phyloP scores from a whole-genome alignment of 805 yeast species.

The Candida boidinii region DNA sequence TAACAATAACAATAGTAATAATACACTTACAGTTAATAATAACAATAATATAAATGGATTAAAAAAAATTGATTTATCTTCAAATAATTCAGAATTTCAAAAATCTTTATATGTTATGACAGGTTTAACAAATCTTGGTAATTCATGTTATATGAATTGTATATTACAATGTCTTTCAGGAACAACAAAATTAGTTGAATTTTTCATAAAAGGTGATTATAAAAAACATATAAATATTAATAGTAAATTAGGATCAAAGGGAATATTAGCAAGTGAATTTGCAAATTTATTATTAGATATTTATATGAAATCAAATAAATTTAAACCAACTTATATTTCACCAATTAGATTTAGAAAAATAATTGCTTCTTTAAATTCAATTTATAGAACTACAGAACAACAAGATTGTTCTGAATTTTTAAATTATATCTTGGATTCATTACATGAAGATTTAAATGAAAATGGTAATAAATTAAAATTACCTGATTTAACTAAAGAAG shows the following conservation, averaged over 20 bases:
- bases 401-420: slow-evolving; percentile 84
- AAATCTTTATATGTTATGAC: slow-evolving; percentile 37
- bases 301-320: slow-evolving; percentile 28
- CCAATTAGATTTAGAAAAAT: slow-evolving; percentile 61
- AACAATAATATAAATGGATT: slow-evolving; percentile 2
- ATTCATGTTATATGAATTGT: slow-evolving; percentile 91
- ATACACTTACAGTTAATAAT: not conserved
- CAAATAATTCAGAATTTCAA: slow-evolving; percentile 9
- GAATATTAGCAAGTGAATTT: slow-evolving; percentile 63
- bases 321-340: slow-evolving; percentile 29
- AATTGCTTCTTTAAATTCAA: slow-evolving; percentile 56
- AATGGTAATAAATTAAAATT: slow-evolving; percentile 46
- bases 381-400: slow-evolving; percentile 62
- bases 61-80: too few relatives aligned
- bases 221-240: slow-evolving; percentile 60
- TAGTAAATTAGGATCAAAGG: slow-evolving; percentile 74
- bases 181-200: slow-evolving; percentile 52
- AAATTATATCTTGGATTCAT: slow-evolving; percentile 61
- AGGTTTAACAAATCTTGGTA: slow-evolving; percentile 77
- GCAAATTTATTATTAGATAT: slow-evolving; percentile 50
- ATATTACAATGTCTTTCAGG: slow-evolving; percentile 80
- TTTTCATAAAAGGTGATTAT: slow-evolving; percentile 56
- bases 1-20: not conserved
- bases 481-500: slow-evolving; percentile 57
- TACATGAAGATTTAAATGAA: slow-evolving; percentile 78